These are phyloP conservation scores for Dryadomyces quercus-mongolicae DNA, from an alignment of 2,329 filamentous ascomycete genomes.

Conservation along the genomic window DNA sequence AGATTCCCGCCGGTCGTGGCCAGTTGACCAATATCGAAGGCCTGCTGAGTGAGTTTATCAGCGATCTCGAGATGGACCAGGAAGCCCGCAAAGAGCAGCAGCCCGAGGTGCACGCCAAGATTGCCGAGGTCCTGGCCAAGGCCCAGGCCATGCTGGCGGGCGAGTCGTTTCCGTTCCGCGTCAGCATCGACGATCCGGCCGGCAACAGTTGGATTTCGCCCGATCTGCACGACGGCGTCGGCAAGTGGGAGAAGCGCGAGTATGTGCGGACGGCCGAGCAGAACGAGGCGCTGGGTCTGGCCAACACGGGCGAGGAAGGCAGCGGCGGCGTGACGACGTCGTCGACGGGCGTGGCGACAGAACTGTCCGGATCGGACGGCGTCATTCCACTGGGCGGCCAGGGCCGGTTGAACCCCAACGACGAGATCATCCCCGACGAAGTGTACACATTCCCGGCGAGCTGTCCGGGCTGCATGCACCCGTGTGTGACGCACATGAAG, in stretches of 20 bases:
- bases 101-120: conserved; percentile 67
- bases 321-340: conserved; percentile 8
- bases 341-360: conserved; percentile 8
- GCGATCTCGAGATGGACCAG: conserved; percentile 73
- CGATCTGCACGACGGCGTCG: conserved; percentile 62
- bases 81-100: conserved; percentile 65
- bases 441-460: conserved; percentile 86
- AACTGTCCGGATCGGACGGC: conserved; percentile 26
- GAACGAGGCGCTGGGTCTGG: conserved; percentile 74
- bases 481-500: conserved; percentile 91
- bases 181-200: conserved; percentile 79
- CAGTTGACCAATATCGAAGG: conserved; percentile 93
- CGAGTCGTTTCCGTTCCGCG: conserved; percentile 71
- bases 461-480: conserved; percentile 80
- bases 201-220: conserved; percentile 97
- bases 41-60: conserved; percentile 62
- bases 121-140: conserved; percentile 63
- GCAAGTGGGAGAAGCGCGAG: conserved; percentile 80
- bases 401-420: conserved; percentile 35
- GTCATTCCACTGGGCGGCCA: conserved; percentile 35
- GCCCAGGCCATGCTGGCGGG: conserved; percentile 68
- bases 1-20: conserved; percentile 82
- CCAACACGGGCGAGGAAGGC: conserved; percentile 42
- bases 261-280: conserved; percentile 75
- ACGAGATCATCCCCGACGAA: conserved; percentile 84